These are phyloP conservation scores for Cyclotella choctawhatcheeana DNA, from an alignment of 108 stramenopile genomes.

Conservation along the genomic window DNA sequence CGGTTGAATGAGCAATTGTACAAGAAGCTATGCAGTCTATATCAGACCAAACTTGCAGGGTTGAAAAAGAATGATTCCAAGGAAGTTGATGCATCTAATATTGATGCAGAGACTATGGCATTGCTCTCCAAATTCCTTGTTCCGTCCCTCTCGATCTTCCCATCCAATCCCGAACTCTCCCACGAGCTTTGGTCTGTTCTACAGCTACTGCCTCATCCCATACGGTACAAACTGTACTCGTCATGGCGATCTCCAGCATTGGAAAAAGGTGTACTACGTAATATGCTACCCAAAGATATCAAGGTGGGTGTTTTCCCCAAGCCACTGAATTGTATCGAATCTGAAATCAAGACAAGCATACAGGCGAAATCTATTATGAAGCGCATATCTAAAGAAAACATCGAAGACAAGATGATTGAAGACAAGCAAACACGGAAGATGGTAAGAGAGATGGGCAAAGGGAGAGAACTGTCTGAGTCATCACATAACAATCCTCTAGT, in stretches of 20 bases:
- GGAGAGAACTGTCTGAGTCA: slow-evolving; percentile 70
- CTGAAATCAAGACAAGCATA: slow-evolving; percentile 81
- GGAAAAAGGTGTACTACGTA: slow-evolving; percentile 61
- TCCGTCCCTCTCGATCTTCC: slow-evolving; percentile 72
- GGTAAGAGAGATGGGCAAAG: not conserved
- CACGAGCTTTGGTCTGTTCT: slow-evolving; percentile 78
- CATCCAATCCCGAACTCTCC: slow-evolving; percentile 66
- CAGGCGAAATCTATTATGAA: slow-evolving; percentile 79
- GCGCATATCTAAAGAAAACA: slow-evolving; percentile 90
- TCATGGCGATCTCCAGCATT: slow-evolving; percentile 74
- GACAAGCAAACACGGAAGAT: not conserved
- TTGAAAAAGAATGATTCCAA: slow-evolving; percentile 1
- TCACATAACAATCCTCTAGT: slow-evolving; percentile 91
- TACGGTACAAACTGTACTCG: slow-evolving; percentile 77
- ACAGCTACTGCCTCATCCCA: slow-evolving; percentile 61
- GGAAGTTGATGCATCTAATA: slow-evolving; percentile 30
- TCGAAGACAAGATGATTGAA: slow-evolving; percentile 72
- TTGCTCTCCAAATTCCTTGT: slow-evolving; percentile 64
- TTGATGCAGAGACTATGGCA: slow-evolving; percentile 38
- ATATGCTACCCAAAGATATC: slow-evolving; percentile 21
- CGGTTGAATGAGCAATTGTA: slow-evolving; percentile 58
- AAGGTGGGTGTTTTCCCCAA: slow-evolving; percentile 45
- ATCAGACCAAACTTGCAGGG: slow-evolving; percentile 7
- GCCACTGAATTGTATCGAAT: slow-evolving; percentile 62
- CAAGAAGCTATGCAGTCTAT: slow-evolving; percentile 66